Evolutionary conservation across 805 yeast species (phyloP).

Genomic region (Nematodospora valgi): DNA sequence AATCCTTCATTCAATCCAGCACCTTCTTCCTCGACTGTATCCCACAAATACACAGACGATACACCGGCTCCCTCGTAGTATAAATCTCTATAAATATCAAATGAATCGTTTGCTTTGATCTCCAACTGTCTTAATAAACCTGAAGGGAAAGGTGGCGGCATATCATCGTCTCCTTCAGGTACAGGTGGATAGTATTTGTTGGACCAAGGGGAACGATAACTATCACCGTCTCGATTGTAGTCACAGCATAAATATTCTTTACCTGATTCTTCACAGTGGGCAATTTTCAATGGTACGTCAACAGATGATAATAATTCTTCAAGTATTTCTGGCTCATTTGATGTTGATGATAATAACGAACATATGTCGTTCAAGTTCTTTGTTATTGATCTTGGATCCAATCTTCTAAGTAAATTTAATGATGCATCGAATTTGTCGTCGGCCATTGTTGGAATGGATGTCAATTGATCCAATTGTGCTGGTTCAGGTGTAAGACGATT

Average conservation of each 20-base stretch:
- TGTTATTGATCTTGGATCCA: slow-evolving; percentile 35
- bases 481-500: no score
- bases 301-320: slow-evolving; percentile 84
- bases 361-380: slow-evolving; percentile 34
- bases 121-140: slow-evolving; percentile 68
- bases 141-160: slow-evolving; percentile 77
- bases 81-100: slow-evolving; percentile 87
- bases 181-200: slow-evolving; percentile 60
- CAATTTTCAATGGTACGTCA: slow-evolving; percentile 71
- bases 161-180: slow-evolving; percentile 41
- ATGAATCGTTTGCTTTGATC: slow-evolving; percentile 79
- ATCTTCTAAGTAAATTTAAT: slow-evolving; percentile 38
- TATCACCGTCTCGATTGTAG: slow-evolving; percentile 92
- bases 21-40: slow-evolving; percentile 56
- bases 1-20: slow-evolving; percentile 49
- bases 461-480: no score
- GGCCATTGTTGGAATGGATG: no score
- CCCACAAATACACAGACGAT: slow-evolving; percentile 91
- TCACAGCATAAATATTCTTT: slow-evolving; percentile 83
- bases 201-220: slow-evolving; percentile 88
- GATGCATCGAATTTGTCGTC: slow-evolving; percentile 39
- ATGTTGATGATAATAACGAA: slow-evolving; percentile 37
- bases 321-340: slow-evolving; percentile 52
- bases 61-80: slow-evolving; percentile 90
- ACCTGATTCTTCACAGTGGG: slow-evolving; percentile 50